Conservation (phyloP, 768 basidiomycete species). For the Gymnopilus dilepis region DNA sequence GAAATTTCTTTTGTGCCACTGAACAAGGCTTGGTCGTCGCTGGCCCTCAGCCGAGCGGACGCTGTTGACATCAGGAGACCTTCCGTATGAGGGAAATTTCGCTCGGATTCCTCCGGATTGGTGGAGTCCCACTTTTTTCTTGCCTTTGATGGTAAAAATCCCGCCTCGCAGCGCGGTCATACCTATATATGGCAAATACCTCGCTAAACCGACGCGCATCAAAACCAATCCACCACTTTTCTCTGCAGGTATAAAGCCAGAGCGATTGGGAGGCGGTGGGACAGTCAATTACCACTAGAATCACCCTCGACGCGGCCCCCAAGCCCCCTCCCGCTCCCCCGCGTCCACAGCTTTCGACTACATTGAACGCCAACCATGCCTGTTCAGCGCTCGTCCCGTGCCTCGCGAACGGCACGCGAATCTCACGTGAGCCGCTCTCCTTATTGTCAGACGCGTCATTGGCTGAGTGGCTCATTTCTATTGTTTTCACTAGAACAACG, state of each 20-base stretch:
- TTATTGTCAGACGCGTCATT: background rate
- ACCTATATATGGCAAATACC: conserved; percentile 11
- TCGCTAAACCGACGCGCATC: background rate
- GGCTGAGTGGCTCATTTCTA: background rate
- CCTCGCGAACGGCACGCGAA: background rate
- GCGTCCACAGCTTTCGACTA: background rate
- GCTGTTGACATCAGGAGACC: background rate
- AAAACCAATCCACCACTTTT: conserved; percentile 20
- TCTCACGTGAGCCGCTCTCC: background rate
- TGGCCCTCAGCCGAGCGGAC: background rate
- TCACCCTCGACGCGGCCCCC: conserved; percentile 7
- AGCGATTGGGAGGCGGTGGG: background rate
- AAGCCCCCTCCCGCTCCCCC: background rate
- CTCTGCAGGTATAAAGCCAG: conserved; percentile 8
- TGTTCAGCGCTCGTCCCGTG: background rate
- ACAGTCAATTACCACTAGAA: background rate
- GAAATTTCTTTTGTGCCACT: conserved; percentile 12
- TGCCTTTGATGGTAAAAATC: background rate
- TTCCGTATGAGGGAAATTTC: conserved; percentile 9
- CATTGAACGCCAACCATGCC: background rate
- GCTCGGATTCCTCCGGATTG: conserved; percentile 12
- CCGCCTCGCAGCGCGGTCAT: background rate
- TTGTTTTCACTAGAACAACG: background rate
- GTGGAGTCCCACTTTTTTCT: conserved; percentile 6
- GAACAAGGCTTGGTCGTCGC: background rate